Evolutionary conservation across 1,284 basidiomycete species (phyloP).

Genomic region (Ganoderma leucocontextum): DNA sequence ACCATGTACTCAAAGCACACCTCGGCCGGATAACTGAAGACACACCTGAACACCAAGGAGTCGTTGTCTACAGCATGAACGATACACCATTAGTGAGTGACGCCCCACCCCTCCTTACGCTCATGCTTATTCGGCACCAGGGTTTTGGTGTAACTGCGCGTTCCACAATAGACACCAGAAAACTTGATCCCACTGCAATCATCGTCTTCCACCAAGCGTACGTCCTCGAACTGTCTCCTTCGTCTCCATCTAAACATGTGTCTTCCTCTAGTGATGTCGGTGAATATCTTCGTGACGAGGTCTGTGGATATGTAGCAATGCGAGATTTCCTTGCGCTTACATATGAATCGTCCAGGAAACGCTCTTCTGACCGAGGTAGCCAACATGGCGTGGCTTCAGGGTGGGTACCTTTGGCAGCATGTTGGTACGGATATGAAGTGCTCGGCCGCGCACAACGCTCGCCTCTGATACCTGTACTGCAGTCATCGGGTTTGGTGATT

Average conservation of each 20-base stretch:
- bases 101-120: not conserved
- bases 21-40: conserved; percentile 99
- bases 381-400: not conserved
- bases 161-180: conserved; percentile 95
- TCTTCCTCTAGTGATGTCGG: conserved; percentile 80
- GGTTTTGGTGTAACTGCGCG: conserved; percentile 98
- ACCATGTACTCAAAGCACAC: conserved; percentile 98
- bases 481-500: conserved; percentile 12
- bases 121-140: conserved; percentile 49
- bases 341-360: conserved; percentile 61
- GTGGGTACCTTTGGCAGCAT: conserved; percentile 10
- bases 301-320: conserved; percentile 43
- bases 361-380: conserved; percentile 58
- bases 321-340: not conserved
- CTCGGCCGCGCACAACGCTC: conserved; percentile 38
- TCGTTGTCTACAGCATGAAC: conserved; percentile 96
- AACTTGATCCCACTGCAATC: conserved; percentile 97
- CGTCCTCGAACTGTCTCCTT: conserved; percentile 41
- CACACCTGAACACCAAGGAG: conserved; percentile 98
- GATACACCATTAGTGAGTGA: conserved; percentile 85
- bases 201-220: conserved; percentile 99
- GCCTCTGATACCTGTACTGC: conserved; percentile 24
- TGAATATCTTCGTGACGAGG: conserved; percentile 96
- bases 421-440: conserved; percentile 43
- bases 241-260: conserved; percentile 8